phyloP scores from a whole-genome alignment of 2,329 filamentous ascomycete genomes.

The Phymatotrichopsis omnivora region DNA sequence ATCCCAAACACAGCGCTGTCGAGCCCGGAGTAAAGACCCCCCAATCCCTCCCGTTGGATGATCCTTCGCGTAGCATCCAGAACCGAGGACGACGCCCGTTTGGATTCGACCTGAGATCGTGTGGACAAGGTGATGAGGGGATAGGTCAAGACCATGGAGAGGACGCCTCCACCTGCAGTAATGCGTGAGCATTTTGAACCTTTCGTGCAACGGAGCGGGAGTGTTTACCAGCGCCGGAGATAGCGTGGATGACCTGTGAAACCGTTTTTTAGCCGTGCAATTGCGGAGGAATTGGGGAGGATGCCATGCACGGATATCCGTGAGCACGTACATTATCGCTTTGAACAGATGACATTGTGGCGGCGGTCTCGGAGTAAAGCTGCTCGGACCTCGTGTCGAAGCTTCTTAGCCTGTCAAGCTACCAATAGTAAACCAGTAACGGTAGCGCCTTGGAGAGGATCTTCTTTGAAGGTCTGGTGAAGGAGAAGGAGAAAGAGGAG shows the following conservation, averaged over 20 bases:
- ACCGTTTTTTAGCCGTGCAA: neutral
- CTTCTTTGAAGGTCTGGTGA: conserved; percentile 26
- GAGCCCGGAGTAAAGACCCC: conserved; percentile 83
- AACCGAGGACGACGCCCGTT: conserved; percentile 76
- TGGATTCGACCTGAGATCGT: conserved; percentile 93
- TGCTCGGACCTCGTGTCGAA: neutral
- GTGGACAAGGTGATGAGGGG: conserved; percentile 96
- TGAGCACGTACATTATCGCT: conserved; percentile 23
- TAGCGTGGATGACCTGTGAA: conserved; percentile 26
- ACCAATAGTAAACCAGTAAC: conserved; percentile 2
- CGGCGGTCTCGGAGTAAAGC: neutral
- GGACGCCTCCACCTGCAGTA: conserved; percentile 71
- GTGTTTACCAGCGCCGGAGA: conserved; percentile 24
- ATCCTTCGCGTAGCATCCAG: conserved; percentile 75
- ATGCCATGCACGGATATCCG: too few species aligned
- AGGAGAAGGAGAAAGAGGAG: conserved; percentile 27
- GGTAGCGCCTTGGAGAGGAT: neutral
- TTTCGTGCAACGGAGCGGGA: neutral
- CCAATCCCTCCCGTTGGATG: conserved; percentile 78
- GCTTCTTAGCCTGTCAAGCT: neutral
- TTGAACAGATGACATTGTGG: conserved; percentile 17
- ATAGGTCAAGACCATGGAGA: conserved; percentile 97
- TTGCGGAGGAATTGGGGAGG: neutral
- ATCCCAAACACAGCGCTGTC: conserved; percentile 95
- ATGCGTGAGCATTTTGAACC: neutral